A percentile compares a stretch with the other conserved stretches of the same genome.
Conservation (phyloP, 2,329 filamentous ascomycete genomes). For the Cadophora luteo-olivacea region DNA sequence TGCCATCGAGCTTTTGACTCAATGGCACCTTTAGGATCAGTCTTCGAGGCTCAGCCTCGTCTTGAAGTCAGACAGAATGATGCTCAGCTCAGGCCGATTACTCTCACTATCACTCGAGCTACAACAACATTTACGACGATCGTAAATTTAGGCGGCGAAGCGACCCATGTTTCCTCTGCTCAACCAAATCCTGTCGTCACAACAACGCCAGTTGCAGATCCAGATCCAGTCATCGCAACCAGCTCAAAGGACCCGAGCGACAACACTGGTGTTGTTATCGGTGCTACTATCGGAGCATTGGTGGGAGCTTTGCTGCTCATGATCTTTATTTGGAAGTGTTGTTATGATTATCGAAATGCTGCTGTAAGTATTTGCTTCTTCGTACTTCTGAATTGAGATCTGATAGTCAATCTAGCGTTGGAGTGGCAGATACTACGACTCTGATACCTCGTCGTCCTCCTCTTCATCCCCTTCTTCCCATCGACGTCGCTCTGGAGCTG, state of each 20-base stretch:
- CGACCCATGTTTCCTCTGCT: conserved; percentile 5
- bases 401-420: background rate
- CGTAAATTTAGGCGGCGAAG: conserved; percentile 21
- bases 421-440: conserved; percentile 18
- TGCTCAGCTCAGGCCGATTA: conserved; percentile 16
- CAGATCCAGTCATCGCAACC: background rate
- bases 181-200: background rate
- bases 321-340: conserved; percentile 20
- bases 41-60: conserved; percentile 10
- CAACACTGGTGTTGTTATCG: conserved; percentile 23
- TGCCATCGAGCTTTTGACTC: background rate
- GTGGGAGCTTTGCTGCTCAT: conserved; percentile 45
- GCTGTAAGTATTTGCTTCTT: background rate
- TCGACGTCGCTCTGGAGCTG: background rate
- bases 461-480: background rate
- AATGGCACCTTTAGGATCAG: conserved; percentile 5
- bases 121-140: conserved; percentile 27
- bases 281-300: conserved; percentile 38
- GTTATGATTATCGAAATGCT: conserved; percentile 9
- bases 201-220: background rate
- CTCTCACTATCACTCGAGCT: conserved; percentile 24
- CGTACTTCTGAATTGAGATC: background rate
- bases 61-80: conserved; percentile 24
- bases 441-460: conserved; percentile 20
- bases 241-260: conserved; percentile 18